Evolutionary conservation across 2,329 filamentous ascomycete species (phyloP).

Genomic region (Truncatella angustata): DNA sequence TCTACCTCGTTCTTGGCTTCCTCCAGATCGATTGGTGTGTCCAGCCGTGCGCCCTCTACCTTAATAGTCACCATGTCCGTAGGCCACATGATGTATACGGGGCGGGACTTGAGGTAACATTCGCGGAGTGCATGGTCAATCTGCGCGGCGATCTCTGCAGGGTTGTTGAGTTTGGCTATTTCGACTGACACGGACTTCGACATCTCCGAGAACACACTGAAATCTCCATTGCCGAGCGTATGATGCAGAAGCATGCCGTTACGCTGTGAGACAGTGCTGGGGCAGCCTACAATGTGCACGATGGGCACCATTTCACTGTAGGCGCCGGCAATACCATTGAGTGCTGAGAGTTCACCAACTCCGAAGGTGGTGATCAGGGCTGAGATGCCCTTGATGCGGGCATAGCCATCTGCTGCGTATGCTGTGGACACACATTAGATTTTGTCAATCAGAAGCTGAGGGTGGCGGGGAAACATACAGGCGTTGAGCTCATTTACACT

Average conservation of each 20-base stretch:
- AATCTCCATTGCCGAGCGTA: constrained; percentile 76
- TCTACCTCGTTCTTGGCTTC: constrained; percentile 65
- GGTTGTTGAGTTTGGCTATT: constrained; percentile 68
- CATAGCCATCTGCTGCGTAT: constrained; percentile 80
- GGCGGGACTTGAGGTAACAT: constrained; percentile 71
- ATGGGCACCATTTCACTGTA: constrained; percentile 72
- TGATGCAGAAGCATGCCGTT: constrained; percentile 58
- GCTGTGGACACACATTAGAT: constrained; percentile 36
- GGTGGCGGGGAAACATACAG: constrained; percentile 41
- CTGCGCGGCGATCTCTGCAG: constrained; percentile 66
- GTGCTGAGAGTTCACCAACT: constrained; percentile 70
- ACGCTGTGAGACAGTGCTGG: constrained; percentile 44
- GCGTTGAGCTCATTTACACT: constrained; percentile 75
- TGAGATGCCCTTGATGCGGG: constrained; percentile 67
- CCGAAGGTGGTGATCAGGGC: constrained; percentile 75
- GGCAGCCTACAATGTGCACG: constrained; percentile 56
- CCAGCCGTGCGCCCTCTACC: constrained; percentile 69
- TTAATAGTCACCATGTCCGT: constrained; percentile 78
- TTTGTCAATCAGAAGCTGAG: background rate
- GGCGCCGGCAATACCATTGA: constrained; percentile 73
- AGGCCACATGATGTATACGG: constrained; percentile 81
- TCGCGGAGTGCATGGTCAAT: constrained; percentile 77
- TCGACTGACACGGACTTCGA: constrained; percentile 68
- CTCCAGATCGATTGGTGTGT: constrained; percentile 66
- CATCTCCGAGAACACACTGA: constrained; percentile 81